These are phyloP conservation scores for Didymellaceae sp. DNA, from an alignment of 2,329 filamentous ascomycete genomes.

Conservation along the genomic window DNA sequence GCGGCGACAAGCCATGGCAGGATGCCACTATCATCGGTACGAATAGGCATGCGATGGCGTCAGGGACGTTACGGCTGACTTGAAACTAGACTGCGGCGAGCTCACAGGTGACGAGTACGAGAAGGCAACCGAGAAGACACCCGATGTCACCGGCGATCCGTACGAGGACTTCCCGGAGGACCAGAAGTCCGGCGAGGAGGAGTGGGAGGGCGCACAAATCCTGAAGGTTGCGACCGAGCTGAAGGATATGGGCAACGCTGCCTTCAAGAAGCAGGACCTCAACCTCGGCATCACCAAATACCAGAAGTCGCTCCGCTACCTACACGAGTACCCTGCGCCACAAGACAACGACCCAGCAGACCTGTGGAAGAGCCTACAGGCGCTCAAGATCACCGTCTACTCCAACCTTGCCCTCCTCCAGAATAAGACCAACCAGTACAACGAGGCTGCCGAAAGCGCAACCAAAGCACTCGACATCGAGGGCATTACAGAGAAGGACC, in stretches of 20 bases:
- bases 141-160: conserved; percentile 83
- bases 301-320: conserved; percentile 87
- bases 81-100: conserved; percentile 77
- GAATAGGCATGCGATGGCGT: background rate
- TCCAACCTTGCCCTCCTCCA: conserved; percentile 87
- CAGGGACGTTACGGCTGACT: background rate
- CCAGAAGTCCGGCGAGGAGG: conserved; percentile 60
- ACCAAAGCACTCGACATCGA: conserved; percentile 73
- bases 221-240: conserved; percentile 81
- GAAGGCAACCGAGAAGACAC: conserved; percentile 69
- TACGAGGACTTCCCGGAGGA: conserved; percentile 98
- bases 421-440: conserved; percentile 77
- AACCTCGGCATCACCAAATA: conserved; percentile 84
- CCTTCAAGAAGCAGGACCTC: conserved; percentile 82
- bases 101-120: conserved; percentile 74
- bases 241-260: conserved; percentile 91
- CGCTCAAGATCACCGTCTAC: conserved; percentile 84
- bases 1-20: conserved; percentile 76
- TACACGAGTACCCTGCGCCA: conserved; percentile 80
- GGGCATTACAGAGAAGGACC: conserved; percentile 72
- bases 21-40: conserved; percentile 69
- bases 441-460: conserved; percentile 73
- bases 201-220: conserved; percentile 71
- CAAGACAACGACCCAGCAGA: conserved; percentile 73
- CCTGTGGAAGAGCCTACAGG: conserved; percentile 69